Percentiles rank a stretch among this genome's conserved stretches.
Evolutionary conservation across 2,329 filamentous ascomycete species (phyloP).

Genomic region (Sarocladiaceae sp.): DNA sequence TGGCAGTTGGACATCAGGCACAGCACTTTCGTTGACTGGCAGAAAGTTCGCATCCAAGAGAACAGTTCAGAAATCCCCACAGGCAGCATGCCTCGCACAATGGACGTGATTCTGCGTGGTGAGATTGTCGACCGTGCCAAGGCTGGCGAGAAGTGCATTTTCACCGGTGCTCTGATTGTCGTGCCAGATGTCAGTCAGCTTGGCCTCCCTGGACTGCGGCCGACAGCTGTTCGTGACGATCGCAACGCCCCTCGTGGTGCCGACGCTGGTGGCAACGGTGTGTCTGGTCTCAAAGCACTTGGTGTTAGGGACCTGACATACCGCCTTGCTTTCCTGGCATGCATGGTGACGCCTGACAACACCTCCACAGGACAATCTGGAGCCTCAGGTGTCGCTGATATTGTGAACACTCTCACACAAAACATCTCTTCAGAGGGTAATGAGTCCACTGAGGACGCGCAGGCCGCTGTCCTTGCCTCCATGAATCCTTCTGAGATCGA

Average conservation of each 20-base stretch:
- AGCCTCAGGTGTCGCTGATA: slow-evolving; percentile 64
- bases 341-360: slow-evolving; percentile 90
- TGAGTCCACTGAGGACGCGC: slow-evolving; percentile 76
- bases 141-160: slow-evolving; percentile 96
- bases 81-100: slow-evolving; percentile 95
- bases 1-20: slow-evolving; percentile 97
- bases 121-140: slow-evolving; percentile 98
- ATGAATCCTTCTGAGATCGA: slow-evolving; percentile 85
- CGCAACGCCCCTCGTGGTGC: slow-evolving; percentile 66
- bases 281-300: slow-evolving; percentile 84
- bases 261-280: slow-evolving; percentile 78
- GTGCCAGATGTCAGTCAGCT: slow-evolving; percentile 96
- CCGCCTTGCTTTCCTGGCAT: slow-evolving; percentile 91
- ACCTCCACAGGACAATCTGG: slow-evolving; percentile 72
- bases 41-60: slow-evolving; percentile 96
- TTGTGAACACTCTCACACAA: slow-evolving; percentile 73
- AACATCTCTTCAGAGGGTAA: slow-evolving; percentile 59
- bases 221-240: slow-evolving; percentile 81
- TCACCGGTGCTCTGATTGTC: slow-evolving; percentile 92
- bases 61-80: slow-evolving; percentile 98
- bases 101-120: slow-evolving; percentile 93
- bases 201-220: slow-evolving; percentile 78
- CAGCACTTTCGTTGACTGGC: slow-evolving; percentile 98
- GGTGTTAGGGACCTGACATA: slow-evolving; percentile 96
- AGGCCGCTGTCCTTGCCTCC: slow-evolving; percentile 80